Evolutionary conservation across 225 moss, liverwort and hornwort species (phyloP).

Genomic region (Thuidium tamariscinum): DNA sequence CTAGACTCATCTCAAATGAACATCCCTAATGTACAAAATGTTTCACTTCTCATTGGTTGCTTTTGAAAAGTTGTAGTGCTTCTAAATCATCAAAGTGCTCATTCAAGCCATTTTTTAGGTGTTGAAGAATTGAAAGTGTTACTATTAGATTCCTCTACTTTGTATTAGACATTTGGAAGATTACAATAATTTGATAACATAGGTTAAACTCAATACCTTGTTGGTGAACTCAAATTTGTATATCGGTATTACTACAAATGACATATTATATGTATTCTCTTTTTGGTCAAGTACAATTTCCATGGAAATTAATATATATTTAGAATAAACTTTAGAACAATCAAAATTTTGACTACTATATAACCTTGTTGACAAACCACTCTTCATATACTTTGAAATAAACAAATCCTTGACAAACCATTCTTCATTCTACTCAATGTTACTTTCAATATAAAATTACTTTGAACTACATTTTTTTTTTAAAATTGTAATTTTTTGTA

Average conservation of each 20-base stretch:
- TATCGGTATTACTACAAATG: background rate
- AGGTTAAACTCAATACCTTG: background rate
- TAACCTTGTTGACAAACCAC: background rate
- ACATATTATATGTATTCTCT: background rate
- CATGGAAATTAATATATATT: accelerated
- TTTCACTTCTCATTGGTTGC: background rate
- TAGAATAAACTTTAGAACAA: background rate
- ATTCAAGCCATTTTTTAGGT: background rate
- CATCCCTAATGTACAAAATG: background rate
- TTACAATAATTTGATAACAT: background rate
- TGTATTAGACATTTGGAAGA: background rate
- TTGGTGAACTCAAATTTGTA: background rate
- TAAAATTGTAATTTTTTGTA: background rate
- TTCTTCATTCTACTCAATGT: background rate
- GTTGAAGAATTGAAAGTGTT: background rate
- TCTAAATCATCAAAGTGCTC: background rate
- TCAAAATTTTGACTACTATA: background rate
- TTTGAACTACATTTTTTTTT: background rate
- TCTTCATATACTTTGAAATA: background rate
- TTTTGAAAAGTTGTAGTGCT: background rate
- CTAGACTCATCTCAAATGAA: background rate
- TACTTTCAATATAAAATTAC: background rate
- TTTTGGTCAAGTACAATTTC: background rate
- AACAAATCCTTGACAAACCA: background rate
- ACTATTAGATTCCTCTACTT: accelerated